These are phyloP conservation scores for Papiliotrema fonsecae DNA, from an alignment of 1,284 basidiomycete genomes.

Conservation along the genomic window DNA sequence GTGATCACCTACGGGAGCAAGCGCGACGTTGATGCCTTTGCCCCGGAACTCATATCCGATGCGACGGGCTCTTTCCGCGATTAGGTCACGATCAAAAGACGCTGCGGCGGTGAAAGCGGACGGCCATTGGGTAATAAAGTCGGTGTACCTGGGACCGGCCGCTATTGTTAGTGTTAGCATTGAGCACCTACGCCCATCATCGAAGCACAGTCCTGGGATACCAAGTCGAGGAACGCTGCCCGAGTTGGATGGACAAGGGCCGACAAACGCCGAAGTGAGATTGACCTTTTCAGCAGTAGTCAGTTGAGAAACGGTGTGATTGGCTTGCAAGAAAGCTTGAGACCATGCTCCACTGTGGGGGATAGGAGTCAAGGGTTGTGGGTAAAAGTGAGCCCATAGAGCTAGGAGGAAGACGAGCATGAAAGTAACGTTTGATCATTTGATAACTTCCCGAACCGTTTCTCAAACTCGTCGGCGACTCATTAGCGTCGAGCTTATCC, in stretches of 20 bases:
- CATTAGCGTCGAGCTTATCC: too few relatives aligned
- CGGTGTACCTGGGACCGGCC: constrained; percentile 45
- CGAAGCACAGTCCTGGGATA: constrained; percentile 60
- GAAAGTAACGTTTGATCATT: too few relatives aligned
- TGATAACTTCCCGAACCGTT: too few relatives aligned
- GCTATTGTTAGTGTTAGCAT: constrained; percentile 55
- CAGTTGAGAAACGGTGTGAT: constrained; percentile 45
- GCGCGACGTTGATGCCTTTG: constrained; percentile 43
- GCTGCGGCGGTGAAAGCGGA: constrained; percentile 50
- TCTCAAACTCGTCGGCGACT: too few relatives aligned
- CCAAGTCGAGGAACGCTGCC: constrained; percentile 48
- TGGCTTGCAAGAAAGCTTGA: constrained; percentile 41
- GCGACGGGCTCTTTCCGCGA: constrained; percentile 45
- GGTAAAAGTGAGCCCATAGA: too few relatives aligned
- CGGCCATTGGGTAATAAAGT: constrained; percentile 49
- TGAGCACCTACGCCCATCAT: constrained; percentile 53
- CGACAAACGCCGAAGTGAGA: constrained; percentile 34
- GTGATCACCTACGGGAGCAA: constrained; percentile 33
- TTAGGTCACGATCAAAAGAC: constrained; percentile 50
- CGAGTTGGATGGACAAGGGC: constrained; percentile 62
- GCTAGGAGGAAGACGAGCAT: too few relatives aligned
- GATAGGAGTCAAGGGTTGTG: too few relatives aligned
- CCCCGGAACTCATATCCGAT: constrained; percentile 51
- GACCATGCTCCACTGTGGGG: constrained; percentile 31
- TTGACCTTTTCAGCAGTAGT: constrained; percentile 50